Evolutionary conservation across 1,284 basidiomycete genomes (phyloP), one percentile per base, ranked within the genome.

Genomic region (Tylopilus sp.): DNA sequence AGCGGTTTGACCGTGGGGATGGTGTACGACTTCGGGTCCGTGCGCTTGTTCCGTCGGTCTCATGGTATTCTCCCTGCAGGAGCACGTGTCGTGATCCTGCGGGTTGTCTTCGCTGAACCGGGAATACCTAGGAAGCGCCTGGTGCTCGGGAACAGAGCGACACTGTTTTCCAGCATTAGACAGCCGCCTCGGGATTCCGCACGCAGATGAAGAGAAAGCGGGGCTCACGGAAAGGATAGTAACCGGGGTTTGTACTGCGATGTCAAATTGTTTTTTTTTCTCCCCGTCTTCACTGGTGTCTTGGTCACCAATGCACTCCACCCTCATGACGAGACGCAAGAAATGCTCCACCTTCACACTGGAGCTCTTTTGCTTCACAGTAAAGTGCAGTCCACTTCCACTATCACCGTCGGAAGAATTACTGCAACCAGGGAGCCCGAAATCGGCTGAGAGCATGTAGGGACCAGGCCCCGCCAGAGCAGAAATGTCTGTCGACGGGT

Each of bases 241-340:
- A 15, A 95, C 75, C 0, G 91, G 91, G 0, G 83, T 84, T 62
- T 92, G 92, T 38, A 98, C 82, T 45, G 96, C 86, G 59, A 98
- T 94, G 65, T 98, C 95, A 68, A 91, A 95, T 58, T 87, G 70
- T 68, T 88, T 92, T 53, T 81, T 75, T 61, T 82, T 85, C 18
- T 86, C 45, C 2, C 10, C 41, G 18, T 48, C 48, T 4, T 75
- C 59, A 59, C 92, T 86, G 7, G 76, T 74, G 31, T 70, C 58
- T 16, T 40, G 38, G 7, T 56, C 54, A 7, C 49, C 57, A 3
- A 55, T 10, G 18, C 84, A 73, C 66, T 95, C 89, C 18, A 97
- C 87, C 8, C 95, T 77, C 54, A 98, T 81, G 11, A 89, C 77
- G 39, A 95, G 75, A 70, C 94, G 93, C 51, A 99, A 71, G 53